phyloP scores from a whole-genome alignment of 2,329 filamentous ascomycete genomes.

The Paecilomyces dactylethromorphus region DNA sequence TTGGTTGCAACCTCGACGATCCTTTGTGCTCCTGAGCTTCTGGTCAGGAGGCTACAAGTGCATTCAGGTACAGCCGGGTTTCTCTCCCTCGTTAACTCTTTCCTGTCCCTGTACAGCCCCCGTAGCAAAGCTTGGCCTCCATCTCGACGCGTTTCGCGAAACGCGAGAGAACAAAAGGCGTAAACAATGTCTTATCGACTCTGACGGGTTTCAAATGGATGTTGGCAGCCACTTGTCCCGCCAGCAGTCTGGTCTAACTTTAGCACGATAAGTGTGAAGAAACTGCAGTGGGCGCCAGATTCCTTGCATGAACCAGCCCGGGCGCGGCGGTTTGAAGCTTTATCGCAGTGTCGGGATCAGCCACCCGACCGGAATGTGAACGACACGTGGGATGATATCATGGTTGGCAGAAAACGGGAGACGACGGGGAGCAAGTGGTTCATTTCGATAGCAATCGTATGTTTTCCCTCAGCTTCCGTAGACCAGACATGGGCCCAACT shows the following conservation, averaged over 20 bases:
- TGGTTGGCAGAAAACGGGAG: not conserved
- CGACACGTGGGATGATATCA: not conserved
- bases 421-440: too few species aligned
- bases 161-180: too few species aligned
- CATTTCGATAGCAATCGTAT: too few species aligned
- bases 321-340: not conserved
- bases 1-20: not conserved
- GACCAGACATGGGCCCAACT: not conserved
- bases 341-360: not conserved
- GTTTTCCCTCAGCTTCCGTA: too few species aligned
- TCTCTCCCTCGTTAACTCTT: not conserved
- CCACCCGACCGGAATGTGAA: not conserved
- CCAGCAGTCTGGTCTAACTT: not conserved
- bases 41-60: too few species aligned
- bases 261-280: not conserved
- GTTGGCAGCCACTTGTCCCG: not conserved
- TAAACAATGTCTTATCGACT: not conserved
- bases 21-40: too few species aligned
- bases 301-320: not conserved
- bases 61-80: not conserved
- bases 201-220: not conserved
- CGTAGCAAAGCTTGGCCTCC: not conserved
- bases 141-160: not conserved
- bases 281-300: not conserved
- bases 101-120: not conserved